phyloP scores from a whole-genome alignment of 805 yeast genomes.

The Kazachstania kunashirensis region DNA sequence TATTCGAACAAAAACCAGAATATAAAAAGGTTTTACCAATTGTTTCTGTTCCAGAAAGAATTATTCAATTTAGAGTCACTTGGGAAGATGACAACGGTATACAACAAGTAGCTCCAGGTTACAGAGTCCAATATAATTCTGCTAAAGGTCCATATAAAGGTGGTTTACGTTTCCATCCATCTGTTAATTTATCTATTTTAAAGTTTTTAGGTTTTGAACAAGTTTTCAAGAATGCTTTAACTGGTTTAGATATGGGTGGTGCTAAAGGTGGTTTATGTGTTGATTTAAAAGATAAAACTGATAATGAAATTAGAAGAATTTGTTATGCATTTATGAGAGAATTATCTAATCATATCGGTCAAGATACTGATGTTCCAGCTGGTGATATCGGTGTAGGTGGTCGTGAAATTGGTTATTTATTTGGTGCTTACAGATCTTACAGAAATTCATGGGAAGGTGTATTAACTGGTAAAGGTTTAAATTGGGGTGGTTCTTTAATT shows the following conservation, averaged over 20 bases:
- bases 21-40: slow-evolving; percentile 82
- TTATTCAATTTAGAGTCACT: slow-evolving; percentile 91
- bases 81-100: slow-evolving; percentile 96
- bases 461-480: slow-evolving; percentile 92
- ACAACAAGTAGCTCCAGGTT: slow-evolving; percentile 91
- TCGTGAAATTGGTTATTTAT: slow-evolving; percentile 82
- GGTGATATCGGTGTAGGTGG: slow-evolving; percentile 99
- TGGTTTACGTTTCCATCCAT: slow-evolving; percentile 95
- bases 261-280: slow-evolving; percentile 99
- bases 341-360: slow-evolving; percentile 91
- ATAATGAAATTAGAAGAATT: slow-evolving; percentile 92
- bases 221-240: slow-evolving; percentile 94
- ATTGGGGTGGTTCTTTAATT: slow-evolving; percentile 98
- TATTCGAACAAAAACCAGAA: slow-evolving; percentile 82
- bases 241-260: slow-evolving; percentile 98
- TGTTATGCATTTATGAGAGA: slow-evolving; percentile 94
- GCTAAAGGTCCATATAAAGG: slow-evolving; percentile 99
- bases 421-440: slow-evolving; percentile 91
- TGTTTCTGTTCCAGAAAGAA: slow-evolving; percentile 90
- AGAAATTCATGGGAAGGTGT: slow-evolving; percentile 95
- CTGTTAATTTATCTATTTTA: slow-evolving; percentile 88
- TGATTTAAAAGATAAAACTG: slow-evolving; percentile 92
- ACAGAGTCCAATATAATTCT: slow-evolving; percentile 96
- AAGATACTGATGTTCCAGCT: slow-evolving; percentile 97
- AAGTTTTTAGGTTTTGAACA: slow-evolving; percentile 97